These are phyloP conservation scores for Calonectria leucothoes DNA, from an alignment of 2,329 filamentous ascomycete genomes.

Conservation along the genomic window DNA sequence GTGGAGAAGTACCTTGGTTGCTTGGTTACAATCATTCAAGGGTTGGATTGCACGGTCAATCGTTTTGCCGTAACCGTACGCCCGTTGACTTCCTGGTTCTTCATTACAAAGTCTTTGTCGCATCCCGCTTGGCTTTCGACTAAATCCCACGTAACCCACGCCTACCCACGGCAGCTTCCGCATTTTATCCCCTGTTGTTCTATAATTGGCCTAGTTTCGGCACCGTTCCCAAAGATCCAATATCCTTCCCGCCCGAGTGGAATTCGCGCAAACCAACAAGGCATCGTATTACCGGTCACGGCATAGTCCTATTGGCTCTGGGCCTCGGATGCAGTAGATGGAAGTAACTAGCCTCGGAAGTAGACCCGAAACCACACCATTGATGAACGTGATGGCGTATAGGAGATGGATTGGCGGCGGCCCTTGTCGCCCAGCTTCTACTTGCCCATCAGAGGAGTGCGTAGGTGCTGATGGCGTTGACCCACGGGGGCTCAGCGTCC, in stretches of 20 bases:
- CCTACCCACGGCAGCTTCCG: constrained; percentile 3
- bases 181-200: background rate
- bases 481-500: background rate
- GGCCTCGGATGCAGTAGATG: background rate
- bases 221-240: constrained; percentile 17
- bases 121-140: background rate
- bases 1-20: too few relatives aligned
- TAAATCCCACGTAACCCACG: constrained; percentile 5
- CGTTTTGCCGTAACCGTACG: background rate
- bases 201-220: constrained; percentile 4
- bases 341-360: constrained; percentile 6
- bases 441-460: background rate
- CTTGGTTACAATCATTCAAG: too few relatives aligned
- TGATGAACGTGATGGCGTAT: constrained; percentile 1
- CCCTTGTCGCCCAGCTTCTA: background rate
- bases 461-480: background rate
- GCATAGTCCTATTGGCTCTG: constrained; percentile 12
- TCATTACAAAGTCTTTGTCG: background rate
- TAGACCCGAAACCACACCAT: background rate
- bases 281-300: constrained; percentile 16
- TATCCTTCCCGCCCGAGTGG: constrained; percentile 19
- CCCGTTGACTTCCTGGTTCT: background rate
- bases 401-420: background rate
- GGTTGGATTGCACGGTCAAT: too few relatives aligned
- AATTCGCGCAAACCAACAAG: constrained; percentile 35